Percentiles rank a stretch among this genome's conserved stretches.
phyloP scores from a whole-genome alignment of 1,139 yeast genomes.

The Candida dubliniensis region DNA sequence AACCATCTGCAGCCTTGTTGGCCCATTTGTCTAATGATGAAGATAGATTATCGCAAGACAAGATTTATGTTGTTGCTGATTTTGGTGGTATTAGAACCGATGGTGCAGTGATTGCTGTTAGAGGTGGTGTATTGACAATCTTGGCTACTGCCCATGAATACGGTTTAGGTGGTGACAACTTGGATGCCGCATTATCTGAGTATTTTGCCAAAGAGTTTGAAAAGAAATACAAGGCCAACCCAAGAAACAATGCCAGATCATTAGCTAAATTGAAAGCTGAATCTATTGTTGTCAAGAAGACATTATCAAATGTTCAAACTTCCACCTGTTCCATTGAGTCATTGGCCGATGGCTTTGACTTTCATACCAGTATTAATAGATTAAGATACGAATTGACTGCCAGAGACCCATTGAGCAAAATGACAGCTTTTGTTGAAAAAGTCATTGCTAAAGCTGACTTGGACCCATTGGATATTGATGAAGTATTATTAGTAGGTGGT shows the following conservation, averaged over 20 bases:
- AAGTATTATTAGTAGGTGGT: constrained; percentile 93
- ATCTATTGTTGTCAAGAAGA: constrained; percentile 83
- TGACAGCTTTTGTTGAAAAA: constrained; percentile 73
- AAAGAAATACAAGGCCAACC: constrained; percentile 81
- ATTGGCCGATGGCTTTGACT: constrained; percentile 90
- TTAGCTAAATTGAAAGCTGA: constrained; percentile 86
- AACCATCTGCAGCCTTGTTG: constrained; percentile 89
- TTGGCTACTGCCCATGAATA: constrained; percentile 83
- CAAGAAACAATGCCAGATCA: constrained; percentile 79
- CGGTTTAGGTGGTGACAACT: constrained; percentile 82
- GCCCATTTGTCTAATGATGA: constrained; percentile 65
- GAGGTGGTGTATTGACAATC: constrained; percentile 91
- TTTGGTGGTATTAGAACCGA: constrained; percentile 97
- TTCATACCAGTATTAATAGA: constrained; percentile 90
- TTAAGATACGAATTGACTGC: constrained; percentile 89
- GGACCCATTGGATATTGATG: constrained; percentile 84
- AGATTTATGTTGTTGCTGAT: constrained; percentile 88
- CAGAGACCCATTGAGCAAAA: constrained; percentile 72
- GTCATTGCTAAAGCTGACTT: constrained; percentile 80
- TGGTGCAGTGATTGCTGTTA: constrained; percentile 88
- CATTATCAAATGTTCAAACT: constrained; percentile 84
- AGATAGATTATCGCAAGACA: constrained; percentile 63
- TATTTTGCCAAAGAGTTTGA: constrained; percentile 91
- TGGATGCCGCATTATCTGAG: constrained; percentile 80
- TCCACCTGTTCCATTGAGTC: constrained; percentile 95